Percentiles rank a stretch among this genome's conserved stretches.
Evolutionary conservation across 148 eudicot genomes (phyloP).

Genomic region (Rhododendron griersonianum): DNA sequence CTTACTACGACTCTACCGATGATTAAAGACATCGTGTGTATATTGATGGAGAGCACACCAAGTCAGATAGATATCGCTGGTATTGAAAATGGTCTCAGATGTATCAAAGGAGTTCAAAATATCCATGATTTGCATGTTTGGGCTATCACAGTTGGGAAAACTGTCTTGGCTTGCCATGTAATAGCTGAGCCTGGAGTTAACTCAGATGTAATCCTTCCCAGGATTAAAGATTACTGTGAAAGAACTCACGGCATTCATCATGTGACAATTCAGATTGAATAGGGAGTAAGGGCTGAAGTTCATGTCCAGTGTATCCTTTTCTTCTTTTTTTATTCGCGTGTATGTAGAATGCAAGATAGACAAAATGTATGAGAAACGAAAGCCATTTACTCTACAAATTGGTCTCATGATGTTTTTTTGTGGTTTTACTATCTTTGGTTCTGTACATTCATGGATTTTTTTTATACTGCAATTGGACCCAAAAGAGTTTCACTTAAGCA

Average conservation of each 20-base stretch:
- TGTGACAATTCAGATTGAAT: conserved; percentile 55
- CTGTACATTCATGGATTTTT: neutral
- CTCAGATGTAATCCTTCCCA: conserved; percentile 27
- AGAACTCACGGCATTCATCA: conserved; percentile 40
- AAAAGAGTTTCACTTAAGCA: neutral
- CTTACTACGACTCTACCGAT: conserved; percentile 43
- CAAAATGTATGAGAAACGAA: neutral
- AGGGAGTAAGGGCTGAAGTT: neutral
- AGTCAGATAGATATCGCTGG: conserved; percentile 37
- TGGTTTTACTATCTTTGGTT: neutral
- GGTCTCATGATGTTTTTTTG: neutral
- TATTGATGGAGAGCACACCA: conserved; percentile 67
- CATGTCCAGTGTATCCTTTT: neutral
- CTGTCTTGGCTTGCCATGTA: conserved; percentile 53
- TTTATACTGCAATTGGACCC: neutral
- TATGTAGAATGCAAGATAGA: neutral
- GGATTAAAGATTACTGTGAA: conserved; percentile 35
- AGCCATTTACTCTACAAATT: neutral
- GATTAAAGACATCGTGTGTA: conserved; percentile 32
- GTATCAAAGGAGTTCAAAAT: conserved; percentile 42
- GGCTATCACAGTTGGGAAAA: conserved; percentile 58
- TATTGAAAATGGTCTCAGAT: conserved; percentile 39
- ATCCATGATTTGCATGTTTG: conserved; percentile 72
- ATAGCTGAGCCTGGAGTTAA: conserved; percentile 33
- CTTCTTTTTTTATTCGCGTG: neutral